Evolutionary conservation across 1,139 yeast species (phyloP), one percentile per base, ranked within the genome.

Genomic region (Sugiyamaella japonica): DNA sequence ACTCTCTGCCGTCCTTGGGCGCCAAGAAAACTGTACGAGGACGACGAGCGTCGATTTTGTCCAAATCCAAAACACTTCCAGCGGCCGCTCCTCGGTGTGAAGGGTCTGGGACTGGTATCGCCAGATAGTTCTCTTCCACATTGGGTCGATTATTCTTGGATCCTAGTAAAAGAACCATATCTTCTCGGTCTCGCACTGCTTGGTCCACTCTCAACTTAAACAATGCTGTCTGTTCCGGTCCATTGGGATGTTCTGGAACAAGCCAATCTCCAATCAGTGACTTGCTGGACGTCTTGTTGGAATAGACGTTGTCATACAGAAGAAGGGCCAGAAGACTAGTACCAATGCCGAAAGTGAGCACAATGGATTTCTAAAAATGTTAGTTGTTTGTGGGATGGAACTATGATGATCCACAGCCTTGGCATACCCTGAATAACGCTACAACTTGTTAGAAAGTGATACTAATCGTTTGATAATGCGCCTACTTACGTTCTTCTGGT

Each of bases 181-280:
- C 60, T 43, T 59, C 58, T 48, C 63, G 56, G 40, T 56, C 55
- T 38, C 54, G 48, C 43, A 56, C 50, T 9, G 57, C 55, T 12
- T 47, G 50, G 13, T 55, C 56, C 20, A 50, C 53, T 34, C 50
- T 56, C 32, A 39, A 25, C n/a, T 44, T 38, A 17, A 49, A 47
- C 17, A 44, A n/a, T 20, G 53, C 50, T 39, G 53, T 36, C 37
- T 48, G 50, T 23, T 53, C 57, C 36, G 61, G 61, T 13, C 54
- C 37, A 34, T 58, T 54, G 16, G 58, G 63, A 25, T 50, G 50
- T 32, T 52, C 37, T 25, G 66, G 65, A 49, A 61, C 60, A 45
- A 65, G 57, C 63, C 61, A 57, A 58, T 66, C 64, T 34, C 69
- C 69, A 50, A 66, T 55, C 5, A 60, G 40, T 10, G 68, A 62